Conservation (phyloP, 2,329 filamentous ascomycete genomes). For the Cucurbitaria berberidis region DNA sequence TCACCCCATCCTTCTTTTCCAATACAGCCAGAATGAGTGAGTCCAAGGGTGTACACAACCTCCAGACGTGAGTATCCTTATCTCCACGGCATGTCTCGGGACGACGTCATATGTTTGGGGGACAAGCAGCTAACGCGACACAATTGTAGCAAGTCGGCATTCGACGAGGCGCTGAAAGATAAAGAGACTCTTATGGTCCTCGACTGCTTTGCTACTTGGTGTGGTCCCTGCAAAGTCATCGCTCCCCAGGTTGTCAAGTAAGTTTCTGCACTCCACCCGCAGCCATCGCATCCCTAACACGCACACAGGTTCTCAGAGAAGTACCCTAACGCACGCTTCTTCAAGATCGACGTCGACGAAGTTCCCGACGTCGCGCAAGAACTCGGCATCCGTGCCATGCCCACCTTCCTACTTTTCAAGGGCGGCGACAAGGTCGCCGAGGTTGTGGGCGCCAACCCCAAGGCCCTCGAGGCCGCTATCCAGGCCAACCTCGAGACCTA, state of each 20-base stretch:
- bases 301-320: constrained; percentile 63
- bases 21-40: constrained; percentile 52
- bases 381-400: constrained; percentile 87
- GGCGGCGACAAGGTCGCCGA: constrained; percentile 73
- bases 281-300: constrained; percentile 7
- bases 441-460: constrained; percentile 82
- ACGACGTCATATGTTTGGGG: constrained; percentile 19
- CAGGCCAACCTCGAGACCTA: constrained; percentile 43
- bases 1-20: constrained; percentile 50
- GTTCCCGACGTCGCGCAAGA: constrained; percentile 76
- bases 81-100: constrained; percentile 3
- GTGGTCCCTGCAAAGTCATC: constrained; percentile 93
- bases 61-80: constrained; percentile 48
- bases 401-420: constrained; percentile 87
- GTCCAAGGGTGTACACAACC: constrained; percentile 56
- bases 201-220: constrained; percentile 91
- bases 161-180: constrained; percentile 59
- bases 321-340: constrained; percentile 71
- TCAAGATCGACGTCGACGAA: constrained; percentile 91
- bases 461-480: constrained; percentile 64
- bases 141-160: constrained; percentile 63
- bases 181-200: constrained; percentile 71
- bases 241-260: constrained; percentile 74
- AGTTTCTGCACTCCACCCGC: constrained; percentile 33
- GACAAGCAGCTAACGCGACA: constrained; percentile 9